phyloP scores from a whole-genome alignment of 805 yeast genomes.

The Maudiozyma barnettii region DNA sequence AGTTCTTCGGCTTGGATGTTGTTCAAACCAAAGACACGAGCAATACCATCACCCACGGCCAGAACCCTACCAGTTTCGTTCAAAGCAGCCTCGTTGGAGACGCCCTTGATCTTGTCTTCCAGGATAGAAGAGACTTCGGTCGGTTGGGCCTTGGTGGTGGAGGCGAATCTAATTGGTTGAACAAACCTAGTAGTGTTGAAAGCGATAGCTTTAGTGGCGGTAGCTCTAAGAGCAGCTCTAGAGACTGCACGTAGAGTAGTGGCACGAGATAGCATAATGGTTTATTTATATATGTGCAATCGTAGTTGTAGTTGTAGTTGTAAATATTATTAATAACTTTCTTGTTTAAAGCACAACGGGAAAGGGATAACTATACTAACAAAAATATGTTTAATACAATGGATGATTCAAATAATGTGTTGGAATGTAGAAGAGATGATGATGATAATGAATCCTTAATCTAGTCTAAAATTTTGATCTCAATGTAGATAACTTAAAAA shows the following conservation, averaged over 20 bases:
- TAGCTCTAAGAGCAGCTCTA: constrained; percentile 62
- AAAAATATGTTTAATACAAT: too few species aligned
- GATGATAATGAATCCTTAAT: too few species aligned
- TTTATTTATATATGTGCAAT: too few species aligned
- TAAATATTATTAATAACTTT: too few species aligned
- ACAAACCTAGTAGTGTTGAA: constrained; percentile 43
- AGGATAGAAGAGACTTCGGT: constrained; percentile 98
- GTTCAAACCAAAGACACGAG: constrained; percentile 99
- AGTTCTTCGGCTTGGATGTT: constrained; percentile 99
- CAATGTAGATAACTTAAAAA: too few species aligned
- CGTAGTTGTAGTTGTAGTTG: too few species aligned
- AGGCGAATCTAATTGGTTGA: constrained; percentile 55
- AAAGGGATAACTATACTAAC: too few species aligned
- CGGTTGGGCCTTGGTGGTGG: constrained; percentile 82
- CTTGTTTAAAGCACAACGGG: too few species aligned
- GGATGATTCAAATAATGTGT: too few species aligned
- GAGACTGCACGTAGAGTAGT: constrained; percentile 76
- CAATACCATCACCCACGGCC: constrained; percentile 99
- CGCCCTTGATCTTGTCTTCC: constrained; percentile 99
- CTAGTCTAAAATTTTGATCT: too few species aligned
- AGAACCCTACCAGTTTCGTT: constrained; percentile 99
- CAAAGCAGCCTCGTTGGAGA: constrained; percentile 91
- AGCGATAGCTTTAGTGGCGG: constrained; percentile 44
- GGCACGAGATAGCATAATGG: constrained; percentile 74
- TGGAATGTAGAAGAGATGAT: too few species aligned